Base-by-base conservation (phyloP, 1,284 basidiomycete genomes). In the Ustilago crameri region DNA sequence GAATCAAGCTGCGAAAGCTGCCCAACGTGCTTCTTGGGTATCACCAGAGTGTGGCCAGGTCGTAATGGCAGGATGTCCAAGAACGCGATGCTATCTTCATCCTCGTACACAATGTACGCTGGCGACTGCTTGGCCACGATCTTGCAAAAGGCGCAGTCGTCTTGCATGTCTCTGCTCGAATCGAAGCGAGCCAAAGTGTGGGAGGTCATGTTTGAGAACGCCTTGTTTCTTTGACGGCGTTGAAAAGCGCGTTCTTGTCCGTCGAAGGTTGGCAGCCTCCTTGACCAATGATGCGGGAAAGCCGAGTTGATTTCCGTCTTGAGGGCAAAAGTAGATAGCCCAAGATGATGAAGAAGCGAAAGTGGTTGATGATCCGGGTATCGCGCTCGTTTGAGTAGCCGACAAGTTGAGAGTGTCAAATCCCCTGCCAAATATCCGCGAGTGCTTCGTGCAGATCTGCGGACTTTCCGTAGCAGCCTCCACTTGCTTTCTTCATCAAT, bases 31-130 rank as follows among this genome's bases (percentile, higher is more conserved):
- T 55, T 62, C 42, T 70, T 74, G 2, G 75, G 67, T 3, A 76
- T 59, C 20, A 76, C 68, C 2, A 76, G 61, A 14, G 75, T 76
- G 17, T 76, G 75, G 0, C 75, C 91, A 34, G 82, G 85, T 41
- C 91, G 84, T 32, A 92, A 81, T 2, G 91, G 90, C 38, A 90
- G 83, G 56, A 91, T 91, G 83, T 91, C 90, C 74, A 92, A 85
- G 56, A 92, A 88, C 9, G 89, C 90, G 45, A 91, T 81, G n/a
- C 89, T 87, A 50, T 86, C 84, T 14, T 90, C 89, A 60, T 88
- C 86, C 79, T 68, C 62, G 53, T 75, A 73, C 2, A 72, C 65
- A 27, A 73, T 40, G 54, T 63, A 60, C 7, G 74, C 69, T 14
- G 57, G 27, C 4, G 61, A 49, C 12, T 61, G 20, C 18, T 41